These are phyloP conservation scores for Arctium minus DNA, from an alignment of 129 eudicot species.

Conservation along the genomic window DNA sequence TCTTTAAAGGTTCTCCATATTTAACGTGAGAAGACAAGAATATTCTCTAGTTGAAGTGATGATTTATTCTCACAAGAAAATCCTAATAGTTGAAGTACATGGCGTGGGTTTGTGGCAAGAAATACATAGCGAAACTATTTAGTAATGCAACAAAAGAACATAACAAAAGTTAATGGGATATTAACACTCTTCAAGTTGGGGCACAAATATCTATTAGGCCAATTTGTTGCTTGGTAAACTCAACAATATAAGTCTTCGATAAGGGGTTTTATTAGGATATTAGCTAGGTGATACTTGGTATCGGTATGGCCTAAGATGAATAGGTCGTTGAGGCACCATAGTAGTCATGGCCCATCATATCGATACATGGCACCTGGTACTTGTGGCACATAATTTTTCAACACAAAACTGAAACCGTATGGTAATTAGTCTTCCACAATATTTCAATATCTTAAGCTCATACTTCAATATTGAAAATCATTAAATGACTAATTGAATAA, in stretches of 20 bases:
- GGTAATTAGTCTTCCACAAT: background rate
- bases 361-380: background rate
- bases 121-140: background rate
- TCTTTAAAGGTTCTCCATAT: background rate
- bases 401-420: background rate
- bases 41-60: background rate
- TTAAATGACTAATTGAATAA: too few relatives aligned
- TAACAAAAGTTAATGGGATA: slow-evolving; percentile 1
- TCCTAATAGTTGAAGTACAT: background rate
- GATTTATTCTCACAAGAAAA: background rate
- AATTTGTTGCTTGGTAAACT: background rate
- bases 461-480: background rate
- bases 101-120: background rate
- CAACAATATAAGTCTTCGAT: background rate
- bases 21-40: background rate
- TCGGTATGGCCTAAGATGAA: too few relatives aligned
- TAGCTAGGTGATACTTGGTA: background rate
- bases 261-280: background rate
- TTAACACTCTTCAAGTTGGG: background rate
- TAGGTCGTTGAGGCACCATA: background rate
- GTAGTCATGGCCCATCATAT: background rate
- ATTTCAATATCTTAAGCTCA: background rate
- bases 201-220: background rate
- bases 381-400: background rate
- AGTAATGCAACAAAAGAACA: background rate